Evolutionary conservation across 2,329 filamentous ascomycete genomes (phyloP).

Genomic region (Fusarium sp.): DNA sequence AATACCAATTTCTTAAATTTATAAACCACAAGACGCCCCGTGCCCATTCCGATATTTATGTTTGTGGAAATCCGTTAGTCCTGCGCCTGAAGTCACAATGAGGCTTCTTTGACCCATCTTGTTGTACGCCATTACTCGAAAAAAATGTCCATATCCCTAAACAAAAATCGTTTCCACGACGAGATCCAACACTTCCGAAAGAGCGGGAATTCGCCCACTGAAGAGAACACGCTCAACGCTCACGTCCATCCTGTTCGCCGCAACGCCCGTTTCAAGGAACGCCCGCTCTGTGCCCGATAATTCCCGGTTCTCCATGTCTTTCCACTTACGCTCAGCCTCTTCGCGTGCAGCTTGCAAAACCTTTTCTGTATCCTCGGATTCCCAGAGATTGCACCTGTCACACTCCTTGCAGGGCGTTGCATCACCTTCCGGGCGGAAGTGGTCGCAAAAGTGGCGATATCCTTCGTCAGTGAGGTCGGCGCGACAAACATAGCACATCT

Average conservation of each 20-base stretch:
- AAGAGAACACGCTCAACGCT: constrained; percentile 51
- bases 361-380: constrained; percentile 77
- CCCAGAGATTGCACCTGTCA: constrained; percentile 82
- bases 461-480: constrained; percentile 79
- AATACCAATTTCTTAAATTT: constrained; percentile 18
- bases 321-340: constrained; percentile 79
- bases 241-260: constrained; percentile 40
- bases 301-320: constrained; percentile 70
- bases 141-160: constrained; percentile 36
- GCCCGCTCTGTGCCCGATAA: constrained; percentile 66
- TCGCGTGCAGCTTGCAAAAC: constrained; percentile 76
- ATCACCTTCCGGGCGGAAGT: constrained; percentile 87
- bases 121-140: constrained; percentile 25
- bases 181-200: constrained; percentile 59
- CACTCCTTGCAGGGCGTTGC: constrained; percentile 79
- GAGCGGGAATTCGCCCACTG: constrained; percentile 52
- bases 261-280: constrained; percentile 67
- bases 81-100: constrained; percentile 19
- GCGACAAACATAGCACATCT: constrained; percentile 98
- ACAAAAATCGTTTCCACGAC: constrained; percentile 59
- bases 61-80: constrained; percentile 29
- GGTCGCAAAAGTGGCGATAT: constrained; percentile 95
- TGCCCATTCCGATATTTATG: constrained; percentile 7
- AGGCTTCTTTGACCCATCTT: constrained; percentile 26
- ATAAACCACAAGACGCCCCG: constrained; percentile 26